Conservation (phyloP, 1,139 yeast genomes). For the Saccharomycopsis hybrid region DNA sequence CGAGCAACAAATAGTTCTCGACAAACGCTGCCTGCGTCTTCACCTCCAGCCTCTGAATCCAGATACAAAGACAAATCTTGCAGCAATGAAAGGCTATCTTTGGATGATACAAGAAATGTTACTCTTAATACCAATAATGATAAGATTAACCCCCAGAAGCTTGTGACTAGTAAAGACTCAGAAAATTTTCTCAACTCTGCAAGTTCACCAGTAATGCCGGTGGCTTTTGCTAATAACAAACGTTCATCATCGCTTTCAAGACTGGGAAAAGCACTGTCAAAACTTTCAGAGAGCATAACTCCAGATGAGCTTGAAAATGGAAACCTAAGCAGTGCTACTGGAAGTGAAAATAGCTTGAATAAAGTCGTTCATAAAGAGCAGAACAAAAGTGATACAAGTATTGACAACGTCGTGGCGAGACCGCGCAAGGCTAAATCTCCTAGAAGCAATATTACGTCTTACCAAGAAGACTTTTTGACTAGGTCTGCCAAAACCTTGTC, state of each 20-base stretch:
- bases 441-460: conserved; percentile 8
- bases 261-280: conserved; percentile 1
- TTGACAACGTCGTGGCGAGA: neutral
- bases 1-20: too few relatives aligned
- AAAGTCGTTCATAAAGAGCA: too few relatives aligned
- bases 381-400: neutral
- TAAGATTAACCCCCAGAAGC: too few relatives aligned
- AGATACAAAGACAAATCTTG: too few relatives aligned
- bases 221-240: too few relatives aligned
- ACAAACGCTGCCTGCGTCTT: too few relatives aligned
- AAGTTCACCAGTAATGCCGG: neutral
- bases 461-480: conserved; percentile 17
- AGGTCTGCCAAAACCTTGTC: conserved; percentile 19
- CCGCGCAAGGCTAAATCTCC: conserved; percentile 8
- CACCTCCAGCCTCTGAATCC: too few relatives aligned
- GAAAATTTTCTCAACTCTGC: neutral
- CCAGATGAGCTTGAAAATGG: neutral
- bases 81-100: too few relatives aligned
- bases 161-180: too few relatives aligned
- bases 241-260: neutral
- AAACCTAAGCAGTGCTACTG: neutral
- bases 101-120: too few relatives aligned
- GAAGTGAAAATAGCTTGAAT: too few relatives aligned
- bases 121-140: too few relatives aligned
- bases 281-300: conserved; percentile 3